Percentiles rank a stretch among this genome's conserved stretches.
These are phyloP conservation scores for Colletotrichum filicis DNA, from an alignment of 2,329 filamentous ascomycete genomes.

Conservation along the genomic window DNA sequence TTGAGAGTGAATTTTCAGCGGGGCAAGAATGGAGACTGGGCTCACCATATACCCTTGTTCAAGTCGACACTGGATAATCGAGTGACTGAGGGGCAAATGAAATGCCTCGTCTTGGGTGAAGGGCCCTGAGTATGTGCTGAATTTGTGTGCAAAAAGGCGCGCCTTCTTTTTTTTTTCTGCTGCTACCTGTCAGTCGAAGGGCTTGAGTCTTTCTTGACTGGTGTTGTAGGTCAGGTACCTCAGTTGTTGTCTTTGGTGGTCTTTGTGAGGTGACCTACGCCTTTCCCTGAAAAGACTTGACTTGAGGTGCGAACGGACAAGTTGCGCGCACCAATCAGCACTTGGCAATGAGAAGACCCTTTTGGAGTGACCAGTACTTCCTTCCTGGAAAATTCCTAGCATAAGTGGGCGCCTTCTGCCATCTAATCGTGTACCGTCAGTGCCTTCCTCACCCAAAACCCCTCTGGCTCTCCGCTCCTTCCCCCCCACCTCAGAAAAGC, in stretches of 20 bases:
- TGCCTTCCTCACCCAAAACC: not conserved
- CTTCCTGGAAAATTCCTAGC: not conserved
- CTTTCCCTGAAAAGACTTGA: not conserved
- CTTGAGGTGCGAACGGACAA: not conserved
- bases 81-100: not conserved
- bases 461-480: not conserved
- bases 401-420: not conserved
- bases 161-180: not conserved
- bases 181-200: constrained; percentile 8
- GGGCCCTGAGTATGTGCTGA: too few relatives aligned
- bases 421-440: constrained; percentile 25
- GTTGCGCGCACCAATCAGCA: constrained; percentile 8
- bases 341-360: not conserved
- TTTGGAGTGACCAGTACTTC: not conserved
- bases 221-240: not conserved
- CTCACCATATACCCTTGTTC: not conserved
- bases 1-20: constrained; percentile 23
- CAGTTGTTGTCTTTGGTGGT: not conserved
- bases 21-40: constrained; percentile 15
- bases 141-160: not conserved
- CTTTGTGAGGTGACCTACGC: constrained; percentile 15
- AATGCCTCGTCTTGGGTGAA: not conserved
- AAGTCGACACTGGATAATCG: not conserved
- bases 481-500: not conserved
- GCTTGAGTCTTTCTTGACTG: not conserved